Conservation (phyloP, 352 stramenopile genomes). For the Phytopythium sindhum region DNA sequence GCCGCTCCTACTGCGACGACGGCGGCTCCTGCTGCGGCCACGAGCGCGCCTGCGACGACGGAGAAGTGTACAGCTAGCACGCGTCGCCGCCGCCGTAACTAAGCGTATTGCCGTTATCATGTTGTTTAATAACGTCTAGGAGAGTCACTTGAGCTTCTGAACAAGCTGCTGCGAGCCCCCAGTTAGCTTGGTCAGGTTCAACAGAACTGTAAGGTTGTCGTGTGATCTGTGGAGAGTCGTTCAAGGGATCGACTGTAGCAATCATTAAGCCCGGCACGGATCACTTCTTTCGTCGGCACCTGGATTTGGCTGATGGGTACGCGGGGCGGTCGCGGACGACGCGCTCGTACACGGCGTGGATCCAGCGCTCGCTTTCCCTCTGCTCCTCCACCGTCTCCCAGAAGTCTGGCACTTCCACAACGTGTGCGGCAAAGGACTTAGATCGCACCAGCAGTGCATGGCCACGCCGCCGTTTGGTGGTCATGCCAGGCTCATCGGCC, state of each 20-base stretch:
- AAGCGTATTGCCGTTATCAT: neutral
- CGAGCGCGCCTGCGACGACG: conserved; percentile 4
- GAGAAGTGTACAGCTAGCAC: conserved; percentile 14
- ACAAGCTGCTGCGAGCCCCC: neutral
- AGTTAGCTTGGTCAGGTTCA: neutral
- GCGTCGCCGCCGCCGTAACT: conserved; percentile 22
- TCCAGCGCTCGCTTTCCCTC: neutral
- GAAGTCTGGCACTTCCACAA: conserved; percentile 32
- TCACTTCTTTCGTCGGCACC: neutral
- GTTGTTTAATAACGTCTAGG: neutral
- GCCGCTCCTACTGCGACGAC: conserved; percentile 3
- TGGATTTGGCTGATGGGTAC: neutral
- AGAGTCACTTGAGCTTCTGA: neutral
- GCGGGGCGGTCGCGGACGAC: neutral
- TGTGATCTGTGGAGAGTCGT: neutral
- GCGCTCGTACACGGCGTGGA: conserved; percentile 1
- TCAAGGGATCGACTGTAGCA: no score
- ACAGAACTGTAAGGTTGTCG: neutral
- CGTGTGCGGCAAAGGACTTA: conserved; percentile 33
- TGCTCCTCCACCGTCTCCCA: conserved; percentile 38
- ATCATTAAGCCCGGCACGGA: no score
- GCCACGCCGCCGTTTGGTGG: neutral
- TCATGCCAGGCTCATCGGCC: neutral
- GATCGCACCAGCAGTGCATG: conserved; percentile 18
- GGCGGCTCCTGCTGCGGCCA: neutral